Evolutionary conservation across 352 stramenopile genomes (phyloP).

Genomic region (Thraustochytrium aureum): DNA sequence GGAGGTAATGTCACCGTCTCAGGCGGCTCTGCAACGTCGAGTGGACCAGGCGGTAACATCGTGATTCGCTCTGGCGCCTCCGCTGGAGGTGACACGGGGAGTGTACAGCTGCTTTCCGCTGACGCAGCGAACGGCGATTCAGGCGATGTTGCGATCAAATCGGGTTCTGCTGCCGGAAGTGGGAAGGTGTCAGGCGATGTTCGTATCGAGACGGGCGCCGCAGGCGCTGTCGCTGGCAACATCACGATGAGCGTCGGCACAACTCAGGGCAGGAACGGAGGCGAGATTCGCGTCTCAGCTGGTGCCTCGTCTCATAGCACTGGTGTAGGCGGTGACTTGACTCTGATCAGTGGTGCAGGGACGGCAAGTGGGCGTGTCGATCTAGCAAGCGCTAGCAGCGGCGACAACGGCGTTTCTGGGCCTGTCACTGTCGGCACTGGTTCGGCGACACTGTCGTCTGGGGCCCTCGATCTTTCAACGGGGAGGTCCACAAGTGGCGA

Average conservation of each 20-base stretch:
- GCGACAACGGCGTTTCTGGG: too few species aligned
- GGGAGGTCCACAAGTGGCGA: not conserved
- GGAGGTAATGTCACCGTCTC: not conserved
- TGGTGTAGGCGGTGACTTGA: too few species aligned
- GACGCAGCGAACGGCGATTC: not conserved
- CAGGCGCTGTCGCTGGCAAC: slow-evolving; percentile 4
- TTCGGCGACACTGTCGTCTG: not conserved
- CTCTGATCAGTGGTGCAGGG: too few species aligned
- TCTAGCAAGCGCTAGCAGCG: too few species aligned
- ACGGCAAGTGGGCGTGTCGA: too few species aligned
- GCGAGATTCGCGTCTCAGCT: too few species aligned
- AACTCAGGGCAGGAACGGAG: too few species aligned
- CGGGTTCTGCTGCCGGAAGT: too few species aligned
- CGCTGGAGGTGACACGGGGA: slow-evolving; percentile 15
- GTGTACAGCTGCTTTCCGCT: slow-evolving; percentile 2
- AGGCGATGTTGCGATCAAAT: slow-evolving; percentile 43
- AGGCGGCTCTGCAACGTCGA: not conserved
- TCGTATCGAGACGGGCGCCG: slow-evolving; percentile 20
- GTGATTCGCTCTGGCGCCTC: slow-evolving; percentile 39
- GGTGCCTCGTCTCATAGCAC: too few species aligned
- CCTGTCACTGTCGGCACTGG: too few species aligned
- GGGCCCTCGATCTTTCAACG: not conserved
- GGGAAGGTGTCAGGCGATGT: slow-evolving; percentile 23
- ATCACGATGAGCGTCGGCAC: slow-evolving; percentile 47
- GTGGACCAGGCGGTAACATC: slow-evolving; percentile 14